phyloP scores from a whole-genome alignment of 129 eudicot genomes.

The Flaveria ramosissima region DNA sequence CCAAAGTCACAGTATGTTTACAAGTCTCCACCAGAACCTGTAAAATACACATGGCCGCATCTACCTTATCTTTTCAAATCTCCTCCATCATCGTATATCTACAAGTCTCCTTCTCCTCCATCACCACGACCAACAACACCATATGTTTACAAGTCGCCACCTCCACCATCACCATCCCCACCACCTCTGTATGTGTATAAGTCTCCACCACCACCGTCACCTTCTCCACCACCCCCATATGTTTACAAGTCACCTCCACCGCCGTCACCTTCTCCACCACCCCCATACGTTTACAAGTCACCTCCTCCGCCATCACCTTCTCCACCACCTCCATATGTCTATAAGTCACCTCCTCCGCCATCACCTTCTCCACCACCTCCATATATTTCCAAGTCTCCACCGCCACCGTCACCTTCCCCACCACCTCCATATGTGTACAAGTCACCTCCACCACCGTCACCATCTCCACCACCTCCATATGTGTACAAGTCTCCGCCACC shows the following conservation, averaged over 20 bases:
- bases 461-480: neutral
- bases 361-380: constrained; percentile 14
- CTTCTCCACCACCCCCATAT: neutral
- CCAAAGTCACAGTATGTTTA: constrained; percentile 8
- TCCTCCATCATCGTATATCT: neutral
- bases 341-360: neutral
- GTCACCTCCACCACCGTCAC: neutral
- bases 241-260: neutral
- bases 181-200: neutral
- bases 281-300: neutral
- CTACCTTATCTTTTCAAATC: constrained; percentile 23
- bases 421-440: constrained; percentile 6
- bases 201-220: neutral
- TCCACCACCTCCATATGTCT: constrained; percentile 7
- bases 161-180: constrained; percentile 11
- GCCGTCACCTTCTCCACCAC: neutral
- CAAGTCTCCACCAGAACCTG: constrained; percentile 25
- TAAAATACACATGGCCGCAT: constrained; percentile 23
- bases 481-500: neutral
- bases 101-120: constrained; percentile 21
- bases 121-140: neutral
- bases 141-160: constrained; percentile 20
- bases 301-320: neutral
- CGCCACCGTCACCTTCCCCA: neutral
- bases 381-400: neutral